Conservation (phyloP, 495 filamentous ascomycete genomes). For the Daldinia vernicosa region DNA sequence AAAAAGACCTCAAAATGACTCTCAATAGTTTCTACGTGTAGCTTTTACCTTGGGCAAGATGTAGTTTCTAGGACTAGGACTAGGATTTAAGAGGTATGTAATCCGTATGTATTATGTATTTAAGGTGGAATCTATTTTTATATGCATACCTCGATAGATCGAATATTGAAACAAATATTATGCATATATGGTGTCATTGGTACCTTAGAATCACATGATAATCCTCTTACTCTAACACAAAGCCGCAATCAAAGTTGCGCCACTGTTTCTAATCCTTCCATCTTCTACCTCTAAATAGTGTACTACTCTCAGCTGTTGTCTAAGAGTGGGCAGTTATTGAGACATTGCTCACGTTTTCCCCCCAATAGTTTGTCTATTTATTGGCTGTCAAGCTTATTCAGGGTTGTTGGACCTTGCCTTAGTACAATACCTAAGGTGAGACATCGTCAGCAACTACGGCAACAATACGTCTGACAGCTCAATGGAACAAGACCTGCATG, state of each 20-base stretch:
- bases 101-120: too few relatives aligned
- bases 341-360: neutral
- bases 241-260: neutral
- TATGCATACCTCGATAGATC: too few relatives aligned
- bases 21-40: neutral
- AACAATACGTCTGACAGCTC: neutral
- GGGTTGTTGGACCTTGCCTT: neutral
- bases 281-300: neutral
- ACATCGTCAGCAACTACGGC: neutral
- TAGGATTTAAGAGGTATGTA: too few relatives aligned
- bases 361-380: neutral
- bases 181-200: too few relatives aligned
- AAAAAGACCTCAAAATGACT: neutral
- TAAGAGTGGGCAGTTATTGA: slow-evolving; percentile 4
- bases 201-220: neutral
- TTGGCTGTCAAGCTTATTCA: neutral
- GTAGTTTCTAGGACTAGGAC: neutral
- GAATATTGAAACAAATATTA: too few relatives aligned
- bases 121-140: too few relatives aligned
- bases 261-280: neutral
- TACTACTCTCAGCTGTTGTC: neutral
- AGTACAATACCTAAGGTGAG: neutral
- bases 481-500: neutral
- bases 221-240: neutral
- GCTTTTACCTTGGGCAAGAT: neutral